Conservation (phyloP, 2,329 filamentous ascomycete species). For the Tolypocladium ovalisporum region DNA sequence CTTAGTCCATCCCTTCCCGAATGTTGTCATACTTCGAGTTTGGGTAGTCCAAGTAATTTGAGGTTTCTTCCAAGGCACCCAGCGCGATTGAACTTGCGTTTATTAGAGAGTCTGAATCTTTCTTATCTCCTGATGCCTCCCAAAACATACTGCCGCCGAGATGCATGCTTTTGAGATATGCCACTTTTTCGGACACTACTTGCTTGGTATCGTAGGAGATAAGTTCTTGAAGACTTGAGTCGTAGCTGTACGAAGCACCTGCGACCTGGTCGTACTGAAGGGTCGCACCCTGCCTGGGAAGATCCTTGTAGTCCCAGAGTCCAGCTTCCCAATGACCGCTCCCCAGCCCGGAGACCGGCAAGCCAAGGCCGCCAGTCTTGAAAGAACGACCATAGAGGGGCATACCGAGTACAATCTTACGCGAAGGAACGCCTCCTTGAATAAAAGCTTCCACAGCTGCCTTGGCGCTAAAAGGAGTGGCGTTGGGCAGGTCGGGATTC, state of each 20-base stretch:
- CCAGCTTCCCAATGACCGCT: conserved; percentile 61
- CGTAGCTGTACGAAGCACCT: conserved; percentile 61
- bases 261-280: conserved; percentile 45
- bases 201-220: conserved; percentile 59
- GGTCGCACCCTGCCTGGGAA: conserved; percentile 51
- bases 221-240: conserved; percentile 46
- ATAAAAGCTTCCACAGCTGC: conserved; percentile 55
- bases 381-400: conserved; percentile 72
- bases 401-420: conserved; percentile 66
- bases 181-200: conserved; percentile 49
- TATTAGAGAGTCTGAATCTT: conserved; percentile 48
- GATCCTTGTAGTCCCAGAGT: conserved; percentile 69
- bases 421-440: conserved; percentile 43
- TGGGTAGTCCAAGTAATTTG: conserved; percentile 41
- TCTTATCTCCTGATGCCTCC: conserved; percentile 63
- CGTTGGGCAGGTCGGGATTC: conserved; percentile 36
- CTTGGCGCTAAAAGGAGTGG: conserved; percentile 59
- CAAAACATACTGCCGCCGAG: conserved; percentile 79
- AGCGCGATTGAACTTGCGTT: conserved; percentile 29
- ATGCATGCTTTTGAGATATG: conserved; percentile 48
- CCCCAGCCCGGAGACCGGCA: conserved; percentile 44
- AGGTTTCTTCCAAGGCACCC: conserved; percentile 27
- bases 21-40: conserved; percentile 43
- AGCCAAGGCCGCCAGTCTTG: conserved; percentile 13
- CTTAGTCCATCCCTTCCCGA: conserved; percentile 10